Conservation (phyloP, 1,284 basidiomycete genomes). For the Xerocomus amazonicus region DNA sequence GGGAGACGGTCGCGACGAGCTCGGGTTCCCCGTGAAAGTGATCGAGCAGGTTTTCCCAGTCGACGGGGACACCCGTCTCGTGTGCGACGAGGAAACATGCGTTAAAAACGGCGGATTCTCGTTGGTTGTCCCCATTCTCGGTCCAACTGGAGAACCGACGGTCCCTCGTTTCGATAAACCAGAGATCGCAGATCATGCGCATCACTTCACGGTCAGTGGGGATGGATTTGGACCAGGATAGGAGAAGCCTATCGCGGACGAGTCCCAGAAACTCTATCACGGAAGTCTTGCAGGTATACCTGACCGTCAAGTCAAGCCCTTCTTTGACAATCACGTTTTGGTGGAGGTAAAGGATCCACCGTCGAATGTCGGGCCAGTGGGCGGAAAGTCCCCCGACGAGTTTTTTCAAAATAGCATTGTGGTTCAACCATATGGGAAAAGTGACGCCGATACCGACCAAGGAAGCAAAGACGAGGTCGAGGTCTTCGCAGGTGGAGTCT, state of each 20-base stretch:
- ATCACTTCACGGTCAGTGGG: constrained; percentile 26
- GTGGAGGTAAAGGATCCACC: constrained; percentile 27
- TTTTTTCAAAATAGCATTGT: constrained; percentile 11
- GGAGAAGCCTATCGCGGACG: constrained; percentile 22
- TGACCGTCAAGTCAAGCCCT: constrained; percentile 6
- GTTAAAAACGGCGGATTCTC: constrained; percentile 30
- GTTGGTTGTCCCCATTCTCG: constrained; percentile 12
- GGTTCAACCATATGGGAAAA: constrained; percentile 24
- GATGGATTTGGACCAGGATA: constrained; percentile 26
- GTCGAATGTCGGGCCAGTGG: constrained; percentile 25
- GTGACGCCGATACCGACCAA: constrained; percentile 22
- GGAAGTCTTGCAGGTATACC: constrained; percentile 23
- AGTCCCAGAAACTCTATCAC: constrained; percentile 28
- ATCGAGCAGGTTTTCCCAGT: constrained; percentile 24
- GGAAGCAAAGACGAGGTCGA: constrained; percentile 17
- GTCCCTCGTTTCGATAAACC: constrained; percentile 28
- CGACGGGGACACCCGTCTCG: constrained; percentile 16
- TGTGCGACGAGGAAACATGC: constrained; percentile 28
- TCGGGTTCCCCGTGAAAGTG: constrained; percentile 21
- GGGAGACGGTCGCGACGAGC: constrained; percentile 18
- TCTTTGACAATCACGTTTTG: constrained; percentile 9
- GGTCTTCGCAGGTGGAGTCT: constrained; percentile 3
- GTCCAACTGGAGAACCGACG: constrained; percentile 24
- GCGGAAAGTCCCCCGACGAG: constrained; percentile 16
- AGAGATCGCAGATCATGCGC: constrained; percentile 30